Percentiles rank a stretch among this genome's conserved stretches.
These are phyloP conservation scores for Thalassiosira hispida DNA, from an alignment of 352 stramenopile genomes.

Conservation along the genomic window DNA sequence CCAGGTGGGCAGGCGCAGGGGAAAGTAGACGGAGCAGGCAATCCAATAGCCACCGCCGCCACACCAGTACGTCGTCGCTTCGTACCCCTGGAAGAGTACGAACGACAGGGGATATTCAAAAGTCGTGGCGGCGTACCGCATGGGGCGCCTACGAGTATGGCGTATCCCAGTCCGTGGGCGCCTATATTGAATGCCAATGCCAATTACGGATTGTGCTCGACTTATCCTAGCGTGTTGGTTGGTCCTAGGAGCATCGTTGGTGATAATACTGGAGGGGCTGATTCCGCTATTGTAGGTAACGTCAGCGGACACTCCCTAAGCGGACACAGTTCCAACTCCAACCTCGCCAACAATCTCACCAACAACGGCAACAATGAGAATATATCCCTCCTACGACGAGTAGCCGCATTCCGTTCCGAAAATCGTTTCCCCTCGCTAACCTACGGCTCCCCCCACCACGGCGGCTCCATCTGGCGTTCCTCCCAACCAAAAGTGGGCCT, in stretches of 20 bases:
- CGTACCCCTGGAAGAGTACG: slow-evolving; percentile 53
- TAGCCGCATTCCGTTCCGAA: slow-evolving; percentile 90
- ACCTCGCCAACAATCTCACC: no score
- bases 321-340: no score
- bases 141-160: neutral
- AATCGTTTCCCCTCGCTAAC: slow-evolving; percentile 91
- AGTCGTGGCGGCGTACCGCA: neutral
- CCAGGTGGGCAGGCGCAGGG: neutral
- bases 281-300: slow-evolving; percentile 85
- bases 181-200: slow-evolving; percentile 67
- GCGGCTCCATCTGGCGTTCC: slow-evolving; percentile 91
- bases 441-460: slow-evolving; percentile 90
- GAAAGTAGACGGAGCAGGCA: no score
- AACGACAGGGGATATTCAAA: slow-evolving; percentile 46
- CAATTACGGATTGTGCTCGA: slow-evolving; percentile 88
- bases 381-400: slow-evolving; percentile 62
- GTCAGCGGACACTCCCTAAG: slow-evolving; percentile 60
- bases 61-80: slow-evolving; percentile 45
- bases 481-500: slow-evolving; percentile 96
- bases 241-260: slow-evolving; percentile 92
- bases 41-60: slow-evolving; percentile 20
- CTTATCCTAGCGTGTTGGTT: slow-evolving; percentile 93
- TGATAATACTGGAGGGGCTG: slow-evolving; percentile 36
- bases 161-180: slow-evolving; percentile 58
- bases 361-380: neutral